Conservation (phyloP, 306 rosid species). For the Acacia confusa region DNA sequence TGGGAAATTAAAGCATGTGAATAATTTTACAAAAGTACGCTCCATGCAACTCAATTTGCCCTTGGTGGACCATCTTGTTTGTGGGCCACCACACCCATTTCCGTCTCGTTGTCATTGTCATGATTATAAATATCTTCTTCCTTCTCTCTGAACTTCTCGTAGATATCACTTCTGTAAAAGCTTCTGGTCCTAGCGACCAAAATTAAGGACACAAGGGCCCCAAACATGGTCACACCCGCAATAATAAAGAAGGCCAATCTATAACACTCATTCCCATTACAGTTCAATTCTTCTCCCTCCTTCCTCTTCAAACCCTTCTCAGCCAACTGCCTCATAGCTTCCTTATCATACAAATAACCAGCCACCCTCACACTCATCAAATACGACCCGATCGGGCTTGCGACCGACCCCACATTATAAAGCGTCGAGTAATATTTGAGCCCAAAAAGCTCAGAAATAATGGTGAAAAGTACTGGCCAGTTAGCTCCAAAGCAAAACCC, state of each 20-base stretch:
- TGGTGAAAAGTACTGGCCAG: slow-evolving; percentile 73
- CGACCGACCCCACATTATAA: slow-evolving; percentile 73
- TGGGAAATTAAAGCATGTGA: not conserved
- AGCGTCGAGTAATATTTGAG: slow-evolving; percentile 70
- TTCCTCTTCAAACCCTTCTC: slow-evolving; percentile 33
- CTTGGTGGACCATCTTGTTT: slow-evolving; percentile 12
- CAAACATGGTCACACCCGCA: slow-evolving; percentile 40
- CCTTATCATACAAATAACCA: slow-evolving; percentile 46
- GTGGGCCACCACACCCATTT: slow-evolving; percentile 19
- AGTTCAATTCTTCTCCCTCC: slow-evolving; percentile 45
- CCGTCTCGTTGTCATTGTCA: not conserved
- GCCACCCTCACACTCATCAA: slow-evolving; percentile 45
- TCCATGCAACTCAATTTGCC: not conserved
- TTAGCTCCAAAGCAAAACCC: slow-evolving; percentile 84
- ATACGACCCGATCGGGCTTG: slow-evolving; percentile 64
- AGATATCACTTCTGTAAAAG: slow-evolving; percentile 51
- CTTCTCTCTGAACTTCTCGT: slow-evolving; percentile 44
- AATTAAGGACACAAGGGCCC: slow-evolving; percentile 47
- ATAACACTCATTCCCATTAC: slow-evolving; percentile 46
- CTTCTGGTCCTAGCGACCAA: slow-evolving; percentile 50
- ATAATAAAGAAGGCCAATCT: slow-evolving; percentile 48
- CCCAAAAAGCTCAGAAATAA: slow-evolving; percentile 84
- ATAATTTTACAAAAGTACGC: not conserved
- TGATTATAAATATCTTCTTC: not conserved
- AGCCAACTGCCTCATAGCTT: slow-evolving; percentile 41